phyloP scores from a whole-genome alignment of 106 monocot genomes.

The Alisma plantagoaquatica region DNA sequence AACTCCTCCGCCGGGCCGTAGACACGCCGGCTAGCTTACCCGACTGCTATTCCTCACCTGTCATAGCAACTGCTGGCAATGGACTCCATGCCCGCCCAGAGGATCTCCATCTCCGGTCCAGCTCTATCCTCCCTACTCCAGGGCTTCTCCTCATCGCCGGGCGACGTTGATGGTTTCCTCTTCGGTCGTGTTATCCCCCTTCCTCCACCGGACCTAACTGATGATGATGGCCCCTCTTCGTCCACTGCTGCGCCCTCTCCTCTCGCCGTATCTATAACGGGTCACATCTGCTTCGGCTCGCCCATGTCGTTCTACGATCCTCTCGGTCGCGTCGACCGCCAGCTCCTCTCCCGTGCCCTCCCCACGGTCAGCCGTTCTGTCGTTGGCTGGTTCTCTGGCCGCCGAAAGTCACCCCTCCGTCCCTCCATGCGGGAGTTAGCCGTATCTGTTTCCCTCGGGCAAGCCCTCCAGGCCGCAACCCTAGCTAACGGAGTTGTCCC shows the following conservation, averaged over 20 bases:
- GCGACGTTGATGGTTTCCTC: slow-evolving; percentile 61
- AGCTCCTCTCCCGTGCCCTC: background rate
- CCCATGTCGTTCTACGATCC: slow-evolving; percentile 19
- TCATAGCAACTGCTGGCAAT: too few relatives aligned
- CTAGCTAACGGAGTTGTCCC: too few relatives aligned
- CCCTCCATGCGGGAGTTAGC: slow-evolving; percentile 24
- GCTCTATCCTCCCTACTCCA: slow-evolving; percentile 64
- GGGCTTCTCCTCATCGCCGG: slow-evolving; percentile 39
- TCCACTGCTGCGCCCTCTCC: slow-evolving; percentile 2
- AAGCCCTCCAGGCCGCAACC: slow-evolving; percentile 1
- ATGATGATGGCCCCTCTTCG: slow-evolving; percentile 20
- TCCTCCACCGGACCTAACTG: slow-evolving; percentile 32
- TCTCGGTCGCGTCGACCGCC: slow-evolving; percentile 11
- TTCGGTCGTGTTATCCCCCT: slow-evolving; percentile 42
- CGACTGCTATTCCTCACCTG: too few relatives aligned
- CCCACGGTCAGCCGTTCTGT: background rate
- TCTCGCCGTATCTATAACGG: slow-evolving; percentile 7
- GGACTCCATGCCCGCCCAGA: too few relatives aligned
- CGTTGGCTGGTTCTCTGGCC: slow-evolving; percentile 26
- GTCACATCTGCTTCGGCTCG: slow-evolving; percentile 13
- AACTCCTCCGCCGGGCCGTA: too few relatives aligned
- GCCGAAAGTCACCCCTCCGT: slow-evolving; percentile 18
- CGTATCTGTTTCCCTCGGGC: slow-evolving; percentile 12
- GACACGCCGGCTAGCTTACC: too few relatives aligned
- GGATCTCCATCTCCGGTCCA: slow-evolving; percentile 58